Percentiles rank a stretch among this genome's conserved stretches.
Conservation (phyloP, 2,329 filamentous ascomycete species). For the Fonsecaea nubica region DNA sequence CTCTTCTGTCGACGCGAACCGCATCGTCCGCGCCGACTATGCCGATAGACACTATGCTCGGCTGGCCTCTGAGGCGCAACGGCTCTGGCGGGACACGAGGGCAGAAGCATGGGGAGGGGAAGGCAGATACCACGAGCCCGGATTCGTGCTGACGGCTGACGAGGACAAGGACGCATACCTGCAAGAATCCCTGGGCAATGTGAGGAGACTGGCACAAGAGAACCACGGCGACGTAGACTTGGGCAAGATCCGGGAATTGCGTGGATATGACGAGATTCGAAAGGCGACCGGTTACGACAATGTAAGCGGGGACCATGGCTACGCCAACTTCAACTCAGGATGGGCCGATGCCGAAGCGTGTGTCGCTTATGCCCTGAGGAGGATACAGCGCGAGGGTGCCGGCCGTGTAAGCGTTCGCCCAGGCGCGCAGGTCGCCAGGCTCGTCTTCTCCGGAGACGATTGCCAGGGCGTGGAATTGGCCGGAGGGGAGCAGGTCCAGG, state of each 20-base stretch:
- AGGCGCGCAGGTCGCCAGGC: conserved; percentile 45
- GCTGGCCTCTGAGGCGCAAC: conserved; percentile 73
- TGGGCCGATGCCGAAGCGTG: conserved; percentile 54
- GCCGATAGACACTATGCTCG: conserved; percentile 76
- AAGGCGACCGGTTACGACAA: conserved; percentile 33
- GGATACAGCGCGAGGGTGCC: conserved; percentile 42
- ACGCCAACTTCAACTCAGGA: conserved; percentile 56
- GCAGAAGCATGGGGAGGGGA: conserved; percentile 48
- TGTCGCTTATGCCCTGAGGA: conserved; percentile 49
- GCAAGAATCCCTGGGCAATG: conserved; percentile 30
- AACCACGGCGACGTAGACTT: conserved; percentile 46
- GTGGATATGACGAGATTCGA: conserved; percentile 30
- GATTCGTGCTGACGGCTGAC: conserved; percentile 50
- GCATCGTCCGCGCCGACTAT: conserved; percentile 77
- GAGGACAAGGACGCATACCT: conserved; percentile 32
- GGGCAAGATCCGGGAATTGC: conserved; percentile 47
- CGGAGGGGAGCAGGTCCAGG: conserved; percentile 31
- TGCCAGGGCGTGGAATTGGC: conserved; percentile 34
- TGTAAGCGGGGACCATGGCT: conserved; percentile 45
- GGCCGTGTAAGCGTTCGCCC: conserved; percentile 46
- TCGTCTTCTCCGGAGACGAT: conserved; percentile 42
- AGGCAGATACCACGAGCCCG: conserved; percentile 53
- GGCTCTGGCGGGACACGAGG: conserved; percentile 37
- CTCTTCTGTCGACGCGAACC: conserved; percentile 65
- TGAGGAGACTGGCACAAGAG: conserved; percentile 40